Base-by-base conservation (phyloP, 2,329 filamentous ascomycete species). In the Monilinia polystroma region DNA sequence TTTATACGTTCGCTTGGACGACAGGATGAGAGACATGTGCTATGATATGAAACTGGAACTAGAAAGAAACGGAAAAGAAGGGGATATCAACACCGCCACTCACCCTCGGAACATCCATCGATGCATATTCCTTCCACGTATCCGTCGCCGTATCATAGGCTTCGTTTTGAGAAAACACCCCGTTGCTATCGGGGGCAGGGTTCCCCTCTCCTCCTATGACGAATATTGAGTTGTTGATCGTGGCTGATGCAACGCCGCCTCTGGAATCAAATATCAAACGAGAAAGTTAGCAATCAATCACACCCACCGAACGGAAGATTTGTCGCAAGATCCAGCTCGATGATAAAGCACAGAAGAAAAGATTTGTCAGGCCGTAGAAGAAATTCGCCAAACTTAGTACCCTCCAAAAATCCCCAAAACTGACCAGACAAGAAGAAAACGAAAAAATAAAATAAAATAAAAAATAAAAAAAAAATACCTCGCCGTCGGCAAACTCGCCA, bases 191-290 rank as follows among this genome's bases (percentile, higher is more conserved):
- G 11, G 52, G 63, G n/a, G 67, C 67, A 0, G 65, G 45, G 59
- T 79, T 78, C 0, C 77, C 79, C 56, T 80, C 79, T 7, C 78
- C 79, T 1, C 79, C 79, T 63, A 80, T 75, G 0, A 75, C 74
- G 52, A 77, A 80, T 14, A 80, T 68, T n/a, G 69, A 69, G 0
- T 63, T 65, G 0, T 71, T 75, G 1, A 80, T 56, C 0, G 72
- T 72, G 0, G 70, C 76, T 1, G 53, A 54, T 72, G 71, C 67
- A 23, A 75, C 51, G 0, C 79, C 79, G 3, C 79, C 79, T 12
- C 47, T 43, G 16, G 12, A 3, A 43, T 43, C 41, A 43, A 43
- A 43, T 16, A 16, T 43, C 12, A 43, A 43, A 43, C 41, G 14
- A 43, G 41, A 10, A 16, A 43, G 41, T 43, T 47, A 20, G 45